A percentile compares a stretch with the other conserved stretches of the same genome.
phyloP scores from a whole-genome alignment of 768 basidiomycete species.

The Pisolithus albus region DNA sequence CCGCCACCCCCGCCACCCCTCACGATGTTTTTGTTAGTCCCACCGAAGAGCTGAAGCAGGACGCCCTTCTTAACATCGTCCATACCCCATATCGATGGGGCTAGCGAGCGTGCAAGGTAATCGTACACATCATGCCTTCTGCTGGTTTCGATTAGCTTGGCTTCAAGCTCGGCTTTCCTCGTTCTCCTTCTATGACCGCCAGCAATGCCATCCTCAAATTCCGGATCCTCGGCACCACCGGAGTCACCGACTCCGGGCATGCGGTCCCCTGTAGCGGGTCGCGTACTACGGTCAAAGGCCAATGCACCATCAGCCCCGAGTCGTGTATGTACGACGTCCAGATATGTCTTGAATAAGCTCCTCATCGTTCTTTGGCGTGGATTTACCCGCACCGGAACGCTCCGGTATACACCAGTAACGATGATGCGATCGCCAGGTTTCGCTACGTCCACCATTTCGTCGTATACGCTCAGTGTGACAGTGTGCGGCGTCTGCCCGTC shows the following conservation, averaged over 20 bases:
- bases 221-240: slow-evolving; percentile 62
- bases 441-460: slow-evolving; percentile 92
- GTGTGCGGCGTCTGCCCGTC: slow-evolving; percentile 99
- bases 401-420: slow-evolving; percentile 91
- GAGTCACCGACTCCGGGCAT: slow-evolving; percentile 63
- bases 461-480: slow-evolving; percentile 94
- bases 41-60: slow-evolving; percentile 90
- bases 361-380: slow-evolving; percentile 88
- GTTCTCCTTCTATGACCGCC: slow-evolving; percentile 30
- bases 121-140: slow-evolving; percentile 79
- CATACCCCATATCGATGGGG: slow-evolving; percentile 96
- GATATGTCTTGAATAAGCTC: slow-evolving; percentile 94
- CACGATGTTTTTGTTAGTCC: slow-evolving; percentile 93
- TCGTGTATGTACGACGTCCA: slow-evolving; percentile 91
- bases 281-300: slow-evolving; percentile 73
- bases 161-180: slow-evolving; percentile 68
- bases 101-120: slow-evolving; percentile 73
- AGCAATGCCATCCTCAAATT: slow-evolving; percentile 43
- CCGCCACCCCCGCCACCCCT: slow-evolving; percentile 93
- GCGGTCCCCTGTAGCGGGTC: slow-evolving; percentile 61
- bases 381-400: slow-evolving; percentile 92
- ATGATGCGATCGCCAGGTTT: slow-evolving; percentile 93
- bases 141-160: slow-evolving; percentile 67
- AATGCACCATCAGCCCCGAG: slow-evolving; percentile 57
- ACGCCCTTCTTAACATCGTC: slow-evolving; percentile 99